phyloP scores from a whole-genome alignment of 2,329 filamentous ascomycete genomes.

The Cladorrhinum sp. region DNA sequence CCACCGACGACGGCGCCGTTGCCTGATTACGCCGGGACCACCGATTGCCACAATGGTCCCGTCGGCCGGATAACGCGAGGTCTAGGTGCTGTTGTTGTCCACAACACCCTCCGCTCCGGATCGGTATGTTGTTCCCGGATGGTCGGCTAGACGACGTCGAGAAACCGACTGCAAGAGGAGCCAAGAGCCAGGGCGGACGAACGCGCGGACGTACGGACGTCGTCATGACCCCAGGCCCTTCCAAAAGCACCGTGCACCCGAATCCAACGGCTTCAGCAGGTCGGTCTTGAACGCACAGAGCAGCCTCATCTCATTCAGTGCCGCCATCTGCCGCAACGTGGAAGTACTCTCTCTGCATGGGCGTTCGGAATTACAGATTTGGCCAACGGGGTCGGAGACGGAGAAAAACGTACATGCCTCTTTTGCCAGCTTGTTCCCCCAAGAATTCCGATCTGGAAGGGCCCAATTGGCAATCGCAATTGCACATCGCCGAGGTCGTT shows the following conservation, averaged over 20 bases:
- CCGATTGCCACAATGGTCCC: slow-evolving; percentile 4
- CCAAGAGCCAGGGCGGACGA: background rate
- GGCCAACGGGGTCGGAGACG: background rate
- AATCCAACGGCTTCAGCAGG: background rate
- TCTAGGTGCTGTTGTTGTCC: background rate
- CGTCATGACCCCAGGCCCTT: background rate
- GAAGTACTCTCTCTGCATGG: background rate
- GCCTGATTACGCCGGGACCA: background rate
- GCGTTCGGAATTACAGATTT: background rate
- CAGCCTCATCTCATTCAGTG: background rate
- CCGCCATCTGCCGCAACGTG: background rate
- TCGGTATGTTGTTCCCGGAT: background rate
- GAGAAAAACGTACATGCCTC: background rate
- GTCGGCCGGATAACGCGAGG: background rate
- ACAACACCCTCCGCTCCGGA: background rate
- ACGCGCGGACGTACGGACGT: background rate
- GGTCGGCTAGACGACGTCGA: background rate
- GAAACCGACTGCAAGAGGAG: background rate
- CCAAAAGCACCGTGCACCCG: background rate
- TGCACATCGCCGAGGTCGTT: slow-evolving; percentile 1
- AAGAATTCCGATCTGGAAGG: background rate
- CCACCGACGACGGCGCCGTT: background rate
- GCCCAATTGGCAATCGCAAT: background rate
- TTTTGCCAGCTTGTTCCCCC: background rate
- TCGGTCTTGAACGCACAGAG: background rate